Evolutionary conservation across 192 early-diverging fungal species (phyloP), one percentile per base, ranked within the genome.

Genomic region (Thoreauomyces humboldtii): DNA sequence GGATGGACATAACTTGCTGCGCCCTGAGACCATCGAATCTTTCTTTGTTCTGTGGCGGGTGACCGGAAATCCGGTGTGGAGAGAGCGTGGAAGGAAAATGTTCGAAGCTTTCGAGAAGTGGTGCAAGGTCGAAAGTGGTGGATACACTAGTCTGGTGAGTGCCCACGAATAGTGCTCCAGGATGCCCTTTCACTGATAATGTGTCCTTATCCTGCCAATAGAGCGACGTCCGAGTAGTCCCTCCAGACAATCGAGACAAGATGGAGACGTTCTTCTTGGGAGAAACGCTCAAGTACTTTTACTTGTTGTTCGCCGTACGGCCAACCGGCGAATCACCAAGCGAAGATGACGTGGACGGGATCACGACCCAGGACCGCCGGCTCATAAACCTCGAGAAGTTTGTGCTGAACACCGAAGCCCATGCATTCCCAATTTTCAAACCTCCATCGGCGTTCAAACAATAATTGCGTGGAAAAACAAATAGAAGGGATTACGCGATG

Each of bases 361-460:
- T 24, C 11, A 27, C 17, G 59, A 61, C 15, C 0, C 25, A 36
- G n/a, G 28, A 7, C 36, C 7, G 22, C 0, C 62, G 84, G 22
- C 73, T 82, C 45, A 50, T 86, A 12, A 88, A 91, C 17, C 74
- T 97, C 14, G 90, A 92, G 61, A 79, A 89, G 50, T 95, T 90
- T 70, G 89, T 95, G 12, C 91, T 94, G 65, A 97, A 97, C 76
- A 97, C 95, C 5, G 95, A 97, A 68, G 92, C 92, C 0, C 95
- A 97, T 79, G 91, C 95, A 32, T 77, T 91, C 28, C 91, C 87
- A 15, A 80, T 89, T 2, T 52, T 52, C 50, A 2, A 24, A 31
- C 50, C 50, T 6, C 50, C 50, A 27, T 29, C 17, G 5, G 27
- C 15, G 69, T 78, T 75, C 50, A 2, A 52, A 5, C 32, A 29